Conservation (phyloP, 176 grass and related monocot genomes). For the Avena insularis region DNA sequence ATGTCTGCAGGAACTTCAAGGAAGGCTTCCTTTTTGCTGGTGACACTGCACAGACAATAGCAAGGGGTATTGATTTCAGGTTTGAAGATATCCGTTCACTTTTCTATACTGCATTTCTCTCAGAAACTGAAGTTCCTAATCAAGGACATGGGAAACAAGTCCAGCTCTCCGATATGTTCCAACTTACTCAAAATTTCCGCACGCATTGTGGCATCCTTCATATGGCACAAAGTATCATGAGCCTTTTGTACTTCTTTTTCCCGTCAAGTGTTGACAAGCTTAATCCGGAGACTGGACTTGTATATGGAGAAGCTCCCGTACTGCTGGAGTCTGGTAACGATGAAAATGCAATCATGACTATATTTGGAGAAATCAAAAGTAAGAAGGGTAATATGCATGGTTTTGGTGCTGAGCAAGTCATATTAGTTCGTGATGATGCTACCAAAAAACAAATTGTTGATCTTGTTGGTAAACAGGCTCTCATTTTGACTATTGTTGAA, state of each 20-base stretch:
- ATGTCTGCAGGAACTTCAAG: conserved; percentile 77
- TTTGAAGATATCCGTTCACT: conserved; percentile 87
- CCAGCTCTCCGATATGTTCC: conserved; percentile 63
- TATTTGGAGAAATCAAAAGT: conserved; percentile 67
- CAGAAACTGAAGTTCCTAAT: conserved; percentile 30
- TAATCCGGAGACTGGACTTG: conserved; percentile 71
- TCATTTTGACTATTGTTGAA: conserved; percentile 86
- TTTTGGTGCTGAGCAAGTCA: conserved; percentile 93
- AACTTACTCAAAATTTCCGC: conserved; percentile 86
- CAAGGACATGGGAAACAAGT: conserved; percentile 50
- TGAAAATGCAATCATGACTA: conserved; percentile 84
- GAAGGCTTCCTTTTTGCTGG: conserved; percentile 91
- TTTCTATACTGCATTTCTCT: conserved; percentile 74
- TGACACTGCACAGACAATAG: conserved; percentile 90
- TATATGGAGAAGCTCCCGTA: conserved; percentile 86
- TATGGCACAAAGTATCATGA: conserved; percentile 82
- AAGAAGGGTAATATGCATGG: conserved; percentile 38
- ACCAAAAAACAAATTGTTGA: conserved; percentile 70
- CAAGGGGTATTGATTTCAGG: conserved; percentile 86
- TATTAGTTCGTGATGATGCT: conserved; percentile 80
- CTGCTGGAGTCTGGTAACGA: conserved; percentile 73
- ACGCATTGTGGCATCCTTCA: conserved; percentile 78
- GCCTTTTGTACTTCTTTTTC: conserved; percentile 80
- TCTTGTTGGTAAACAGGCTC: conserved; percentile 75
- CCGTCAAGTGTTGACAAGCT: conserved; percentile 75